Evolutionary conservation across 1,284 basidiomycete genomes (phyloP).

Genomic region (Waitea zeae): DNA sequence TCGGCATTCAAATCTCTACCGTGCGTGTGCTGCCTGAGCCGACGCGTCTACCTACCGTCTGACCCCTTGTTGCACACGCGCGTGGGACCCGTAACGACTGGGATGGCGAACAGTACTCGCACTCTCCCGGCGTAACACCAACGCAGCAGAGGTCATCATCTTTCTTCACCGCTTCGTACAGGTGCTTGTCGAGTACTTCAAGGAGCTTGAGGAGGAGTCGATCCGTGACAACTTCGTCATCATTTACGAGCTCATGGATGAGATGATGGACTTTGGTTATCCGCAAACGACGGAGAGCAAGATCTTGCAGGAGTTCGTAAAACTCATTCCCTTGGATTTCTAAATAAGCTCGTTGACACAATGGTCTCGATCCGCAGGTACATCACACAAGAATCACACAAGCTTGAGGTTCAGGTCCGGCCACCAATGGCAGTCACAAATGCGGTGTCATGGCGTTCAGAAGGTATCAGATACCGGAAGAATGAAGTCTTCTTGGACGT

Average conservation of each 20-base stretch:
- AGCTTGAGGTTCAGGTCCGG: slow-evolving; percentile 91
- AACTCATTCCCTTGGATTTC: too few relatives aligned
- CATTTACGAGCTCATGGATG: slow-evolving; percentile 94
- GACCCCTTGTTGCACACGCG: neutral
- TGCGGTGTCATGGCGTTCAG: slow-evolving; percentile 96
- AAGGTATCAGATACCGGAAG: slow-evolving; percentile 95
- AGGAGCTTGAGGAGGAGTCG: slow-evolving; percentile 97
- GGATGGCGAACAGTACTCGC: slow-evolving; percentile 58
- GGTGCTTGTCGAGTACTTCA: slow-evolving; percentile 96
- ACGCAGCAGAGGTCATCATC: slow-evolving; percentile 92
- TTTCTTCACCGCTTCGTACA: slow-evolving; percentile 87
- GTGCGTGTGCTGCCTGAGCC: slow-evolving; percentile 31
- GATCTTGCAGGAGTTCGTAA: slow-evolving; percentile 87
- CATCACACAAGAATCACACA: slow-evolving; percentile 98
- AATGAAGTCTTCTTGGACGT: slow-evolving; percentile 99
- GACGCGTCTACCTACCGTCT: neutral
- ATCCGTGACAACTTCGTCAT: slow-evolving; percentile 98
- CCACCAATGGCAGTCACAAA: slow-evolving; percentile 98
- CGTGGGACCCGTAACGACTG: neutral
- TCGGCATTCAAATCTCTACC: slow-evolving; percentile 92
- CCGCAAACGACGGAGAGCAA: slow-evolving; percentile 99
- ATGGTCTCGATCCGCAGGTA: slow-evolving; percentile 38
- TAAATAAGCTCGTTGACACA: neutral
- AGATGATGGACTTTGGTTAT: slow-evolving; percentile 99
- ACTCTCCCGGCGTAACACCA: slow-evolving; percentile 88